These are phyloP conservation scores for Candida pseudofarinosa DNA, from an alignment of 805 yeast species.

Conservation along the genomic window DNA sequence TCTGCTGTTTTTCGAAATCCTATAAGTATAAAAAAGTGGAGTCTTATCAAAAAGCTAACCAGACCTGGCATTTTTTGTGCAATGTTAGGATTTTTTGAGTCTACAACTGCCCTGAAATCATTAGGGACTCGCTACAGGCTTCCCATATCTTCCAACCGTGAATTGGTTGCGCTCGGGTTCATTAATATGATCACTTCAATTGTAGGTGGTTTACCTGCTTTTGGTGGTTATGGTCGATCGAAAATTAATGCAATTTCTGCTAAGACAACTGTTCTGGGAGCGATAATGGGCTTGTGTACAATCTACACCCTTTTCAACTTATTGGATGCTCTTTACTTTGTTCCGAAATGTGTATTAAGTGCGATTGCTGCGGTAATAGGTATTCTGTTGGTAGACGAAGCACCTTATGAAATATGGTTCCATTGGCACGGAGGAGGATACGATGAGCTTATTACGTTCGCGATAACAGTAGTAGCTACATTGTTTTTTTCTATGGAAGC, in stretches of 20 bases:
- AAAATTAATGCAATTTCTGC: constrained; percentile 85
- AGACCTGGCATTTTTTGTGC: constrained; percentile 73
- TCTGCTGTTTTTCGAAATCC: constrained; percentile 55
- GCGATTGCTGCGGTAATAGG: constrained; percentile 78
- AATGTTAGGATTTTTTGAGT: constrained; percentile 85
- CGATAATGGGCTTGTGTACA: constrained; percentile 74
- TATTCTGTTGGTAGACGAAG: constrained; percentile 63
- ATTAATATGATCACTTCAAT: constrained; percentile 63
- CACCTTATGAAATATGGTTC: constrained; percentile 72
- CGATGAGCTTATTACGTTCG: constrained; percentile 58
- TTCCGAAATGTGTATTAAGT: constrained; percentile 77
- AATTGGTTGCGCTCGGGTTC: constrained; percentile 82
- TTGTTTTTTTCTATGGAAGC: constrained; percentile 68
- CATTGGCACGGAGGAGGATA: constrained; percentile 72
- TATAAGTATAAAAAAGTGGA: constrained; percentile 42
- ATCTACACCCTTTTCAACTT: constrained; percentile 59
- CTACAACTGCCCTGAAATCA: constrained; percentile 88
- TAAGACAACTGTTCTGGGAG: constrained; percentile 77
- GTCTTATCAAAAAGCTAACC: constrained; percentile 54
- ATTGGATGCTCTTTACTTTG: constrained; percentile 59
- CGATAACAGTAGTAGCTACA: constrained; percentile 36
- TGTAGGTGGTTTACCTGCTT: constrained; percentile 77
- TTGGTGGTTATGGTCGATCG: constrained; percentile 95
- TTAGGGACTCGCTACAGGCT: constrained; percentile 69
- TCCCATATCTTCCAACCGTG: constrained; percentile 82